These are phyloP conservation scores for Viridothelium virens DNA, from an alignment of 495 filamentous ascomycete genomes.

Conservation along the genomic window DNA sequence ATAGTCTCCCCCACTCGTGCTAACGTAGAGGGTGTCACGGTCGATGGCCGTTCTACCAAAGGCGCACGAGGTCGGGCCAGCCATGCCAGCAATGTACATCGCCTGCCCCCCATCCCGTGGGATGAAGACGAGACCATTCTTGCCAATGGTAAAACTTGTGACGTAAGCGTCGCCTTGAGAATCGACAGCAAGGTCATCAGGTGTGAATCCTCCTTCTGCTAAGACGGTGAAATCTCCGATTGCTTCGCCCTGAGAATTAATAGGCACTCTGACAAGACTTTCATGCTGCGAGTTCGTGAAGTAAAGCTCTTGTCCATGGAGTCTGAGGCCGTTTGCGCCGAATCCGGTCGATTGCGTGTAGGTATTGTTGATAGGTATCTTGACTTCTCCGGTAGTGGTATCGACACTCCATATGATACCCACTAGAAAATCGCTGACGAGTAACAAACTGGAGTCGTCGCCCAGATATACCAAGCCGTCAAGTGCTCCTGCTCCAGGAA, in stretches of 20 bases:
- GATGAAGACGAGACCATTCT: not conserved
- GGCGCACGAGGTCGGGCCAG: not conserved
- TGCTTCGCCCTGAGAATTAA: slow-evolving; percentile 17
- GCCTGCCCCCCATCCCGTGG: not conserved
- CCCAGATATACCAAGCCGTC: slow-evolving; percentile 36
- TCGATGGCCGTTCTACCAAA: not conserved
- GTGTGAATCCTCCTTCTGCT: not conserved
- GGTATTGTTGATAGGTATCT: slow-evolving; percentile 32
- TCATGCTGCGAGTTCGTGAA: slow-evolving; percentile 32
- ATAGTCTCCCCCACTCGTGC: slow-evolving; percentile 1
- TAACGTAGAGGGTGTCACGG: not conserved
- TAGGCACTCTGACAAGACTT: slow-evolving; percentile 30
- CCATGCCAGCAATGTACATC: slow-evolving; percentile 7
- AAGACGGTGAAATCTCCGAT: not conserved
- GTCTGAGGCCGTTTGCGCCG: slow-evolving; percentile 29
- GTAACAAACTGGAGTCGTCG: slow-evolving; percentile 22
- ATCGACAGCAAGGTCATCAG: not conserved
- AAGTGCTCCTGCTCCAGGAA: not conserved
- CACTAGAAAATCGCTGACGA: slow-evolving; percentile 36
- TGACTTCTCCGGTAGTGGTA: slow-evolving; percentile 34
- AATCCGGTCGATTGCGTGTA: slow-evolving; percentile 37
- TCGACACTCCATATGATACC: slow-evolving; percentile 39
- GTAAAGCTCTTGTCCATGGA: slow-evolving; percentile 32
- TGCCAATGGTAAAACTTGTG: slow-evolving; percentile 5
- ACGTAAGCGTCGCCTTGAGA: not conserved